A percentile compares a stretch with the other conserved stretches of the same genome.
phyloP scores from a whole-genome alignment of 78 protist species.

The Guillardia theta region DNA sequence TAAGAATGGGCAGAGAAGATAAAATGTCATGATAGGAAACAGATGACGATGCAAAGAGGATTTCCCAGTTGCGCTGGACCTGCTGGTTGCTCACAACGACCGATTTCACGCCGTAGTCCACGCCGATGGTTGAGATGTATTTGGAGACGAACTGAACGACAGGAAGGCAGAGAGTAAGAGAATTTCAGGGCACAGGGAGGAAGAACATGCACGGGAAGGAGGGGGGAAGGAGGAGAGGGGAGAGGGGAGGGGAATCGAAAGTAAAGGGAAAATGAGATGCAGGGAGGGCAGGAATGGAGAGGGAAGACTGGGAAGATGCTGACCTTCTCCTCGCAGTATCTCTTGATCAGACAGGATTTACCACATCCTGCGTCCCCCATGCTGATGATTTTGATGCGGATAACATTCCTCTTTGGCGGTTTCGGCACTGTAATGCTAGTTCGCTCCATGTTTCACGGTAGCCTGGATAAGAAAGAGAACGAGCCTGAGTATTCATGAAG shows the following conservation, averaged over 20 bases:
- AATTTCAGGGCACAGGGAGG: background rate
- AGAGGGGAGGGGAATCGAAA: background rate
- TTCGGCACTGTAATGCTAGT: background rate
- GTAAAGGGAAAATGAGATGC: background rate
- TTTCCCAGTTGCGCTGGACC: no score
- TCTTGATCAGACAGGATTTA: slow-evolving; percentile 71
- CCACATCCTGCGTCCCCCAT: slow-evolving; percentile 70
- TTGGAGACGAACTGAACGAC: slow-evolving; percentile 50
- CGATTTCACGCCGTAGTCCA: slow-evolving; percentile 74
- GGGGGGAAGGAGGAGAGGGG: background rate
- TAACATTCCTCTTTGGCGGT: background rate
- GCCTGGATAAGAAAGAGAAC: no score
- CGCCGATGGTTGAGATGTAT: slow-evolving; percentile 77
- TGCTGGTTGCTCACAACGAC: background rate
- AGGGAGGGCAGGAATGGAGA: background rate
- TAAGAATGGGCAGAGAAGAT: no score
- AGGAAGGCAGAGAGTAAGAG: background rate
- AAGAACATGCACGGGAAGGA: background rate
- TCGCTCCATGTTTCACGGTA: no score
- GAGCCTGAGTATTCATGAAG: no score
- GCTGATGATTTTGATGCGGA: slow-evolving; percentile 44
- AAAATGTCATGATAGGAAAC: no score
- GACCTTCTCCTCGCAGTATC: slow-evolving; percentile 72
- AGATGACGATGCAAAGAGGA: no score
- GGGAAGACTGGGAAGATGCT: background rate